phyloP scores from a whole-genome alignment of 1,284 basidiomycete species.

The Trichosporon inkin region DNA sequence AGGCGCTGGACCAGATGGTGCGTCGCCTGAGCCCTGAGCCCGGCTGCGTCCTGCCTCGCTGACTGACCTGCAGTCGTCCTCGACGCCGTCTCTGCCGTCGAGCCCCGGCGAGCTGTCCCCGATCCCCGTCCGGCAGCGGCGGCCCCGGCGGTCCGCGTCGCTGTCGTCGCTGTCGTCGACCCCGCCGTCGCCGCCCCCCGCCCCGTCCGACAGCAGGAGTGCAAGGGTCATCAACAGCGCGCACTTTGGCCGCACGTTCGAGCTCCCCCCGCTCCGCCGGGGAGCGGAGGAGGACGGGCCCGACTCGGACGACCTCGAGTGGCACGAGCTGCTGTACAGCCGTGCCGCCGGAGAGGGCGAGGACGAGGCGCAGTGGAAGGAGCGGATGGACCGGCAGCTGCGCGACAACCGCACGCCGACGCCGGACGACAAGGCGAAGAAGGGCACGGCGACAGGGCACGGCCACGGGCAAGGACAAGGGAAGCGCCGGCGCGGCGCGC shows the following conservation, averaged over 20 bases:
- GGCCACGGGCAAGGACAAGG: not conserved
- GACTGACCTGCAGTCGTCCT: slow-evolving; percentile 16
- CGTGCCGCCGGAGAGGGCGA: slow-evolving; percentile 9
- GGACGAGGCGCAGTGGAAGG: slow-evolving; percentile 15
- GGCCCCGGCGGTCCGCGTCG: slow-evolving; percentile 15
- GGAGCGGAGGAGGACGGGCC: not conserved
- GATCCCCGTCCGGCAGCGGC: slow-evolving; percentile 16
- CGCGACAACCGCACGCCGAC: not conserved
- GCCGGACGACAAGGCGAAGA: not conserved
- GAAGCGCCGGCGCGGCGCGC: slow-evolving; percentile 1
- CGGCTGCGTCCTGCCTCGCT: not conserved
- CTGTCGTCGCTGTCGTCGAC: slow-evolving; percentile 18
- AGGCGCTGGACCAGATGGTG: slow-evolving; percentile 68
- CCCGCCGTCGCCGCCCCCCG: slow-evolving; percentile 9
- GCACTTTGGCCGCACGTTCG: slow-evolving; percentile 20
- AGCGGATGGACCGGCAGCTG: slow-evolving; percentile 4
- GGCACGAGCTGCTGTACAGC: slow-evolving; percentile 9
- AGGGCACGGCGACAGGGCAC: too few relatives aligned
- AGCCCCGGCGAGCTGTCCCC: slow-evolving; percentile 22
- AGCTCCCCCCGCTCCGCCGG: slow-evolving; percentile 14
- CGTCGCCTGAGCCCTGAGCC: too few relatives aligned
- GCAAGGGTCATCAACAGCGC: slow-evolving; percentile 20
- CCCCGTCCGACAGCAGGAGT: slow-evolving; percentile 9
- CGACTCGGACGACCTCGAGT: slow-evolving; percentile 13
- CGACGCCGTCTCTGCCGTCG: slow-evolving; percentile 23